These are phyloP conservation scores for Echinosphaeria canescens DNA, from an alignment of 2,329 filamentous ascomycete genomes.

Conservation along the genomic window DNA sequence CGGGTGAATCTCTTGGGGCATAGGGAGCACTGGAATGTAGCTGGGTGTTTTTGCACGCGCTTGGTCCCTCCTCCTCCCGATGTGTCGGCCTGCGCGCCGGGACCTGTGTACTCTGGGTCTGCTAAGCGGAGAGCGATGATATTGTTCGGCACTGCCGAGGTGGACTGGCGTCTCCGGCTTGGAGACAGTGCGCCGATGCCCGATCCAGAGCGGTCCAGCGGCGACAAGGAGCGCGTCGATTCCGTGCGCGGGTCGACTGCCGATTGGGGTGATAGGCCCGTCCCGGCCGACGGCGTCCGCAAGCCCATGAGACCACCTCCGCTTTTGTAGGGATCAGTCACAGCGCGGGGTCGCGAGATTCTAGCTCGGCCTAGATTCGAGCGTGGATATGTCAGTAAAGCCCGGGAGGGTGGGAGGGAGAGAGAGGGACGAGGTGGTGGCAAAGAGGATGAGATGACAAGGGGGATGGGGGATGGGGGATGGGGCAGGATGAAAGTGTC, in stretches of 20 bases:
- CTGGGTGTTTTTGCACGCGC: conserved; percentile 91
- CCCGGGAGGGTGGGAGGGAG: too few relatives aligned
- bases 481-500: too few relatives aligned
- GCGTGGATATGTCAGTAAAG: too few relatives aligned
- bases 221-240: conserved; percentile 33
- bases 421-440: too few relatives aligned
- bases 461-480: too few relatives aligned
- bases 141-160: conserved; percentile 38
- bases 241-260: conserved; percentile 23
- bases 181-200: conserved; percentile 14
- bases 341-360: conserved; percentile 29
- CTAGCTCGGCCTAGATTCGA: too few relatives aligned
- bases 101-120: conserved; percentile 63
- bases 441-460: too few relatives aligned
- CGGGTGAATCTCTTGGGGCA: conserved; percentile 94
- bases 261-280: conserved; percentile 26
- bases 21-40: conserved; percentile 83
- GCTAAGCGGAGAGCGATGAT: conserved; percentile 74
- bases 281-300: conserved; percentile 12
- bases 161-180: conserved; percentile 35
- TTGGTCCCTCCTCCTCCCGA: conserved; percentile 39
- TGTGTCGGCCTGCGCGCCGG: conserved; percentile 22
- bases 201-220: conserved; percentile 27
- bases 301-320: conserved; percentile 17
- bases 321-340: conserved; percentile 36